Conservation (phyloP, 2,329 filamentous ascomycete genomes). For the Dothideomycetes sp. region DNA sequence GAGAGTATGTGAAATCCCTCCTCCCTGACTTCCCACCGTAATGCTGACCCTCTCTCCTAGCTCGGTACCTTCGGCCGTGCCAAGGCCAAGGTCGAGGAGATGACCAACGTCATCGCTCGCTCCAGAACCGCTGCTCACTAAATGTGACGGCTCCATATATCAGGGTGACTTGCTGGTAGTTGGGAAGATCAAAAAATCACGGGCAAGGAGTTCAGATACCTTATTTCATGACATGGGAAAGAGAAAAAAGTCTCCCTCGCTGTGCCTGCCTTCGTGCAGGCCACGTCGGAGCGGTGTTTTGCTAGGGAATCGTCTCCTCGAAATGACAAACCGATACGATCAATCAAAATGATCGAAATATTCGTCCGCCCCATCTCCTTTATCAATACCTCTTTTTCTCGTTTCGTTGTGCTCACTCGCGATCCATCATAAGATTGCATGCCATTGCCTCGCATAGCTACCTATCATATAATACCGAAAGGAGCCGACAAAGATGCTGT, state of each 20-base stretch:
- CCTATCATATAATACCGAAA: too few relatives aligned
- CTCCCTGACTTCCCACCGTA: constrained; percentile 4
- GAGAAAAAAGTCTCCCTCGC: not conserved
- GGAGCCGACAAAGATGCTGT: too few relatives aligned
- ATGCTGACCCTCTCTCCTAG: constrained; percentile 40
- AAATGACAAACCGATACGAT: not conserved
- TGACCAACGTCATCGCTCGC: constrained; percentile 96
- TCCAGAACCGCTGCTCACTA: constrained; percentile 70
- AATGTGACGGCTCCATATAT: constrained; percentile 14
- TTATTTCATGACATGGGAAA: not conserved
- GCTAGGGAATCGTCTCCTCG: not conserved
- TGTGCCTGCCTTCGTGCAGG: not conserved
- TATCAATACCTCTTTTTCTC: too few relatives aligned
- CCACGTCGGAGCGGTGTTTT: not conserved
- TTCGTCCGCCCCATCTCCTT: too few relatives aligned
- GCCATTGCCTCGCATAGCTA: too few relatives aligned
- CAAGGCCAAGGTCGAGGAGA: constrained; percentile 99
- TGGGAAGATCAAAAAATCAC: not conserved
- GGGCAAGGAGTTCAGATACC: not conserved
- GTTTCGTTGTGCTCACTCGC: too few relatives aligned
- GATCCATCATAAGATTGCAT: too few relatives aligned
- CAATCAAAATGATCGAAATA: not conserved
- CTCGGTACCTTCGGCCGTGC: constrained; percentile 98
- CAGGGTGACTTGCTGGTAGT: not conserved
- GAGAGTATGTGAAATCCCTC: constrained; percentile 65